Evolutionary conservation across 768 basidiomycete species (phyloP).

Genomic region (Xerocomellus dryophilus): DNA sequence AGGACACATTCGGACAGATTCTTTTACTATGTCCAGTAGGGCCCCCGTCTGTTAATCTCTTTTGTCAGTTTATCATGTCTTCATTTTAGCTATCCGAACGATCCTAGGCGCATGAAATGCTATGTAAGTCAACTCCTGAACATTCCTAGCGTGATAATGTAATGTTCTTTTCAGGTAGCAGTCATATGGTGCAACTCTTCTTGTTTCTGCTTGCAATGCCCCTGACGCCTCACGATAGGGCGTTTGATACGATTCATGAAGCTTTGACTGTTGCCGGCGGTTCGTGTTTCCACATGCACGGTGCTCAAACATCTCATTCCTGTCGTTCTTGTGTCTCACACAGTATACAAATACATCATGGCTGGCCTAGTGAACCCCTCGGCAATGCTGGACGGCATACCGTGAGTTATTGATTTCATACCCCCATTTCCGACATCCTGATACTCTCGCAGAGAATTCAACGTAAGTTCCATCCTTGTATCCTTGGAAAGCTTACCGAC

Average conservation of each 20-base stretch:
- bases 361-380: neutral
- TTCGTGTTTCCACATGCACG: neutral
- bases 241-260: conserved; percentile 9
- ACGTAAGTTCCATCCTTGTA: neutral
- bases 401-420: neutral
- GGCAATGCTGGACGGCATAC: neutral
- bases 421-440: too few species aligned
- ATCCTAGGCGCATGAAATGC: neutral
- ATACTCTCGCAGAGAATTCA: conserved; percentile 5
- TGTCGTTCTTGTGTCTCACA: neutral
- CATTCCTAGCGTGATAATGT: neutral
- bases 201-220: too few species aligned
- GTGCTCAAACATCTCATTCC: neutral
- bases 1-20: neutral
- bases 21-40: conserved; percentile 10
- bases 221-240: neutral
- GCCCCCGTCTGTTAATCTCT: accelerated
- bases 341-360: conserved; percentile 6
- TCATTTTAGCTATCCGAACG: neutral
- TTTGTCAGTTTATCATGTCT: neutral
- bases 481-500: neutral
- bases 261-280: conserved; percentile 6
- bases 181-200: neutral
- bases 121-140: conserved; percentile 1
- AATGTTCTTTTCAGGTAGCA: neutral